Evolutionary conservation across 169 alveolate genomes (phyloP).

Genomic region (Plasmodium gonderi): DNA sequence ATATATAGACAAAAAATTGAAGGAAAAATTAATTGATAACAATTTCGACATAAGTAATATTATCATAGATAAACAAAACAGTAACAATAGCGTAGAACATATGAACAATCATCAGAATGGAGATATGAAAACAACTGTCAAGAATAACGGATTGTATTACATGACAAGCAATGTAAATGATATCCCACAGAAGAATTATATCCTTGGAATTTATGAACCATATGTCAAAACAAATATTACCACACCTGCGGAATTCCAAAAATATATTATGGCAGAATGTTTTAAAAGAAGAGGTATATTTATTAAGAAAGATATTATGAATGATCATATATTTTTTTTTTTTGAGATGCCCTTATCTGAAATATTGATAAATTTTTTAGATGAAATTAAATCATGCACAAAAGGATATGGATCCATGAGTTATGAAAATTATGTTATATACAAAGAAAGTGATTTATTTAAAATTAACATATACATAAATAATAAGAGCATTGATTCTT

Average conservation of each 20-base stretch:
- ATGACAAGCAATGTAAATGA: slow-evolving; percentile 74
- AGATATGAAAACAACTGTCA: not conserved
- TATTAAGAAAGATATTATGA: slow-evolving; percentile 65
- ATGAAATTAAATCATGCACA: slow-evolving; percentile 90
- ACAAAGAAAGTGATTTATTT: slow-evolving; percentile 84
- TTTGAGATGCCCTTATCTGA: slow-evolving; percentile 93
- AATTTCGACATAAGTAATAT: slow-evolving; percentile 21
- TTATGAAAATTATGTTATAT: slow-evolving; percentile 85
- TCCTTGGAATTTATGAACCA: slow-evolving; percentile 57
- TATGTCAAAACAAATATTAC: slow-evolving; percentile 67
- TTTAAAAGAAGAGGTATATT: slow-evolving; percentile 79
- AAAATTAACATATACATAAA: slow-evolving; percentile 86
- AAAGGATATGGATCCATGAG: slow-evolving; percentile 92
- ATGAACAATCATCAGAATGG: not conserved
- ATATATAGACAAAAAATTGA: slow-evolving; percentile 68
- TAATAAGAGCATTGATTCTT: slow-evolving; percentile 91
- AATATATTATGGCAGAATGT: slow-evolving; percentile 55
- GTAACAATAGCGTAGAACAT: not conserved
- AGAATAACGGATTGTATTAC: not conserved
- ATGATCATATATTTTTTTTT: slow-evolving; percentile 79
- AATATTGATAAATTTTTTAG: slow-evolving; percentile 92
- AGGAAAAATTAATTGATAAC: slow-evolving; percentile 27
- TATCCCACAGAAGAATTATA: slow-evolving; percentile 43
- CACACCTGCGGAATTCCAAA: slow-evolving; percentile 63
- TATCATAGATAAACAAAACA: not conserved